These are phyloP conservation scores for Macrocybe sp. DNA, from an alignment of 1,284 basidiomycete genomes.

Conservation along the genomic window DNA sequence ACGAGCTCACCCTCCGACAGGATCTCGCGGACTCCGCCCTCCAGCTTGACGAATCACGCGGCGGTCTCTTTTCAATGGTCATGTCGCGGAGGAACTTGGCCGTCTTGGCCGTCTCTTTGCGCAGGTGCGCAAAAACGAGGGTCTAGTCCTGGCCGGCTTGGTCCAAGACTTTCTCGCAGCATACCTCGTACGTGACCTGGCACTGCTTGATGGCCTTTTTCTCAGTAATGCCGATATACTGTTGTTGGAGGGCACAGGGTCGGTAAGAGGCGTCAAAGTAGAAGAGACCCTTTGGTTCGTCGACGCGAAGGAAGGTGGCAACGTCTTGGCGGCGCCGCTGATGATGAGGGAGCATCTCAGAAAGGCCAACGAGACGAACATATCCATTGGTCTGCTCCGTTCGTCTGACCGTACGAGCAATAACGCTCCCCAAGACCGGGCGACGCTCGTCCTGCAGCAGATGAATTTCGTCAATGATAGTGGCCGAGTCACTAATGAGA, in stretches of 20 bases:
- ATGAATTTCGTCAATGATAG: conserved; percentile 99
- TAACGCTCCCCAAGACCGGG: conserved; percentile 91
- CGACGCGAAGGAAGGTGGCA: conserved; percentile 94
- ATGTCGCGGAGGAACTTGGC: conserved; percentile 92
- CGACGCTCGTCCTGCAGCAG: conserved; percentile 97
- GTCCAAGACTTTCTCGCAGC: conserved; percentile 97
- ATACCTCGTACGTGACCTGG: conserved; percentile 98
- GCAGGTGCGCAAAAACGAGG: conserved; percentile 95
- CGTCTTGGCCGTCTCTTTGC: conserved; percentile 98
- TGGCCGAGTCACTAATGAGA: too few relatives aligned
- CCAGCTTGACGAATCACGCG: conserved; percentile 91
- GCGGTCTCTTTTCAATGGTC: conserved; percentile 97
- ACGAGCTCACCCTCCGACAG: conserved; percentile 85
- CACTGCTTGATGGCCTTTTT: conserved; percentile 99
- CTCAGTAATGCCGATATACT: conserved; percentile 97
- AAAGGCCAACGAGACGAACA: conserved; percentile 92
- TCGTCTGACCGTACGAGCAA: conserved; percentile 87
- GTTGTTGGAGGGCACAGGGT: conserved; percentile 93
- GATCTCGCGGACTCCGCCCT: conserved; percentile 86
- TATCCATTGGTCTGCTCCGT: conserved; percentile 95
- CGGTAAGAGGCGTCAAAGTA: conserved; percentile 95
- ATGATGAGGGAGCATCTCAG: conserved; percentile 97
- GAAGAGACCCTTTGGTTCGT: conserved; percentile 90
- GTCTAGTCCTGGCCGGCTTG: conserved; percentile 90
- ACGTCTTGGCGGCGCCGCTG: too few relatives aligned